A percentile compares a stretch with the other conserved stretches of the same genome.
These are phyloP conservation scores for Myxozyma kluyveri DNA, from an alignment of 805 yeast species.

Conservation along the genomic window DNA sequence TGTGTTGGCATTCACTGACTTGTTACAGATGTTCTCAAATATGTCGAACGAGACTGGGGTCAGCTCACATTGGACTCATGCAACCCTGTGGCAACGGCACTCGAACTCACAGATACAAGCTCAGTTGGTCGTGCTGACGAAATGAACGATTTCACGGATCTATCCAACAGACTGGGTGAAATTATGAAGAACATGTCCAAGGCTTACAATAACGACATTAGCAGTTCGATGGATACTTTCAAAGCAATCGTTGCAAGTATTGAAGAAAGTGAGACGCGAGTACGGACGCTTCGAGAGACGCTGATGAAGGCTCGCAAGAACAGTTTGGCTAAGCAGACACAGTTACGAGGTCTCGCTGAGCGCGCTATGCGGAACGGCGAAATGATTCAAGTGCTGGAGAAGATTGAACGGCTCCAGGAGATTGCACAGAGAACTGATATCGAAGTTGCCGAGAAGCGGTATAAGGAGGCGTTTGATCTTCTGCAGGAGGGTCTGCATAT, in stretches of 20 bases:
- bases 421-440: conserved; percentile 65
- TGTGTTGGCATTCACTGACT: conserved; percentile 1
- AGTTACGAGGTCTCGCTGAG: conserved; percentile 62
- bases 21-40: conserved; percentile 28
- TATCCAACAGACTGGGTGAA: conserved; percentile 55
- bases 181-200: conserved; percentile 47
- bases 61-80: conserved; percentile 53
- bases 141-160: conserved; percentile 59
- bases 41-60: conserved; percentile 48
- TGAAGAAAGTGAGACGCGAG: conserved; percentile 60
- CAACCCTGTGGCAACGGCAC: conserved; percentile 82
- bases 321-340: conserved; percentile 53
- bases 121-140: conserved; percentile 88
- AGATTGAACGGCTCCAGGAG: conserved; percentile 57
- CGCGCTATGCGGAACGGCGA: conserved; percentile 61
- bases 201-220: conserved; percentile 75
- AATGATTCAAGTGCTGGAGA: conserved; percentile 66
- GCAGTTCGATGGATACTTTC: conserved; percentile 80
- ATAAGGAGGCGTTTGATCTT: conserved; percentile 60
- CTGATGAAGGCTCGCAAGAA: conserved; percentile 51
- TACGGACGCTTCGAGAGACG: conserved; percentile 49
- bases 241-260: conserved; percentile 64
- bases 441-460: conserved; percentile 65
- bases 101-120: conserved; percentile 77
- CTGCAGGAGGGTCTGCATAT: conserved; percentile 45